These are phyloP conservation scores for Lipomyces kockii DNA, from an alignment of 805 yeast species.

Conservation along the genomic window DNA sequence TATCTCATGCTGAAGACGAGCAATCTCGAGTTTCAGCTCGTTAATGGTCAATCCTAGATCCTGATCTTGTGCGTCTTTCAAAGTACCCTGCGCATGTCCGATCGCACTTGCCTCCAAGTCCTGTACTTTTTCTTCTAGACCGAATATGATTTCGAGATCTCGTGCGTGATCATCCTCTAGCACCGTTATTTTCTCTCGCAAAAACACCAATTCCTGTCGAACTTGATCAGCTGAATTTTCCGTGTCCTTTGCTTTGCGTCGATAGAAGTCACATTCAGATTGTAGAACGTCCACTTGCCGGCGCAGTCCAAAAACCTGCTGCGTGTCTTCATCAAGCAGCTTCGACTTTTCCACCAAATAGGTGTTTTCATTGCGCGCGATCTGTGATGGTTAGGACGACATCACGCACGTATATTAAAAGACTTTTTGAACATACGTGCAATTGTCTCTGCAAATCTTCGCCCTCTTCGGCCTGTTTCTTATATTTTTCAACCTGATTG, in stretches of 20 bases:
- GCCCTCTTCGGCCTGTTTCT: slow-evolving; percentile 21
- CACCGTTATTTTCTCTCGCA: slow-evolving; percentile 9
- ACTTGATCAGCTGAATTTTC: slow-evolving; percentile 13
- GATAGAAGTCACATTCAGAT: slow-evolving; percentile 26
- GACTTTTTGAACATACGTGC: background rate
- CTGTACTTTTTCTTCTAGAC: slow-evolving; percentile 21
- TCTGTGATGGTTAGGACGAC: background rate
- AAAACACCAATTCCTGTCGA: slow-evolving; percentile 13
- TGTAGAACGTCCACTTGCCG: slow-evolving; percentile 30
- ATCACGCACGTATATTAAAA: background rate
- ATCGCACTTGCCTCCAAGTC: slow-evolving; percentile 9
- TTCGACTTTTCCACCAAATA: slow-evolving; percentile 33
- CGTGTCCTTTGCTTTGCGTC: slow-evolving; percentile 23
- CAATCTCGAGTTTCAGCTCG: slow-evolving; percentile 8
- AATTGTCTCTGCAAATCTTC: slow-evolving; percentile 22
- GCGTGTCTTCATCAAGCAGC: slow-evolving; percentile 32
- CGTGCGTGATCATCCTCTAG: slow-evolving; percentile 23
- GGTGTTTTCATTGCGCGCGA: slow-evolving; percentile 27
- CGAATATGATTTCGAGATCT: slow-evolving; percentile 11
- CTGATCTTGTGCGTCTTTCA: slow-evolving; percentile 13
- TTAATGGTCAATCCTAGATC: slow-evolving; percentile 9
- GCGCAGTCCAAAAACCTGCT: slow-evolving; percentile 32
- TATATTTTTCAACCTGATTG: slow-evolving; percentile 26
- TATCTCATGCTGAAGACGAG: slow-evolving; percentile 5
- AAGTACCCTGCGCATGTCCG: background rate